phyloP scores from a whole-genome alignment of 1,284 basidiomycete species.

The Ganoderma leucocontextum region DNA sequence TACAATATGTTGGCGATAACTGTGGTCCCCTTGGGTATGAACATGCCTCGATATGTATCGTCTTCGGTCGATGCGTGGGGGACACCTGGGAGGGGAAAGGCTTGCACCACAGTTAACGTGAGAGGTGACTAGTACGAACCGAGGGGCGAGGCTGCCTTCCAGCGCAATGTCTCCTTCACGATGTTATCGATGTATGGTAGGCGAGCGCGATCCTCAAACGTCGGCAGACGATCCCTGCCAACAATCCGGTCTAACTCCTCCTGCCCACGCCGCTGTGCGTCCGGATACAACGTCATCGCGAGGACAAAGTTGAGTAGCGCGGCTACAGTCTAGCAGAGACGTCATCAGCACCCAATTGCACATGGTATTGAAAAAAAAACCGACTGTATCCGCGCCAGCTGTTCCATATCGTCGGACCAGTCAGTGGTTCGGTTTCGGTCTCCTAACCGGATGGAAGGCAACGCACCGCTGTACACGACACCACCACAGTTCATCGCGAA shows the following conservation, averaged over 20 bases:
- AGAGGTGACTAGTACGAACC: slow-evolving; percentile 21
- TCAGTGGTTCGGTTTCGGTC: not conserved
- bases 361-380: not conserved
- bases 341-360: not conserved
- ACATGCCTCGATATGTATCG: slow-evolving; percentile 21
- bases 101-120: not conserved
- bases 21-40: slow-evolving; percentile 27
- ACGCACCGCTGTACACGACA: slow-evolving; percentile 26
- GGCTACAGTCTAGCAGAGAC: slow-evolving; percentile 48
- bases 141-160: slow-evolving; percentile 41
- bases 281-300: slow-evolving; percentile 50
- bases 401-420: not conserved
- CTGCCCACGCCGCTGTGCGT: slow-evolving; percentile 48
- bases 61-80: slow-evolving; percentile 21
- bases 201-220: slow-evolving; percentile 47
- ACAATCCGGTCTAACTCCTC: slow-evolving; percentile 51
- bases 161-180: slow-evolving; percentile 51
- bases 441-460: too few species aligned
- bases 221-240: slow-evolving; percentile 49
- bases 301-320: slow-evolving; percentile 49
- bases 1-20: slow-evolving; percentile 30
- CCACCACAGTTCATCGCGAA: slow-evolving; percentile 23
- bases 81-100: slow-evolving; percentile 16
- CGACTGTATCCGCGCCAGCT: slow-evolving; percentile 24
- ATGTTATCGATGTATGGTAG: slow-evolving; percentile 51